Evolutionary conservation across 805 yeast species (phyloP).

Genomic region (Spathaspora boniae): DNA sequence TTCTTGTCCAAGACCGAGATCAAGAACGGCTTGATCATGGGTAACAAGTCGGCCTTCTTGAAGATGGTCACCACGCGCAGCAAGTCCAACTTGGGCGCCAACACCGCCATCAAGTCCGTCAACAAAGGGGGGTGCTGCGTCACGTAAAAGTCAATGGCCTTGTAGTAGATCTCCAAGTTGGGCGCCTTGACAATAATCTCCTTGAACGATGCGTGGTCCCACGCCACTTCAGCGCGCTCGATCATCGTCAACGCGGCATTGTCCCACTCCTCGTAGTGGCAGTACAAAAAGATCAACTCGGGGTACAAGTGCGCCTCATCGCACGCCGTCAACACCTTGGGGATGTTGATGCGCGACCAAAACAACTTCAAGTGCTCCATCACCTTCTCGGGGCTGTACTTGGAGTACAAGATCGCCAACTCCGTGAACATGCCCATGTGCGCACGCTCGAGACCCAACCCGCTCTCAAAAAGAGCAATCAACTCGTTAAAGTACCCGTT

Average conservation of each 20-base stretch:
- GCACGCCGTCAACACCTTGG: slow-evolving; percentile 92
- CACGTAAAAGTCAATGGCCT: slow-evolving; percentile 93
- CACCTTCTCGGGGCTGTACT: slow-evolving; percentile 83
- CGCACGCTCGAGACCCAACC: slow-evolving; percentile 94
- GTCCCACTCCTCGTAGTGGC: slow-evolving; percentile 99
- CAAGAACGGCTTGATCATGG: slow-evolving; percentile 92
- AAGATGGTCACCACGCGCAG: slow-evolving; percentile 94
- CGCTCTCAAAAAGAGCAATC: slow-evolving; percentile 90
- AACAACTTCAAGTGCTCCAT: slow-evolving; percentile 96
- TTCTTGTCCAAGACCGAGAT: slow-evolving; percentile 89
- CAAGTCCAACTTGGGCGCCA: slow-evolving; percentile 87
- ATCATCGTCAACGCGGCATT: slow-evolving; percentile 96
- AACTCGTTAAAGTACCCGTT: slow-evolving; percentile 91
- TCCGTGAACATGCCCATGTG: slow-evolving; percentile 99
- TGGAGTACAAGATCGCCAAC: slow-evolving; percentile 84
- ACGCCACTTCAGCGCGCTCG: slow-evolving; percentile 88
- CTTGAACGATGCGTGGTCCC: slow-evolving; percentile 91
- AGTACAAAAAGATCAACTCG: slow-evolving; percentile 90
- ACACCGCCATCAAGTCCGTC: slow-evolving; percentile 78
- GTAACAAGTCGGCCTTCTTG: slow-evolving; percentile 92
- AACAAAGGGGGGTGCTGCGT: slow-evolving; percentile 87
- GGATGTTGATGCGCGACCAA: slow-evolving; percentile 98
- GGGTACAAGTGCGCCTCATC: slow-evolving; percentile 95
- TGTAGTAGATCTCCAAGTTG: slow-evolving; percentile 93
- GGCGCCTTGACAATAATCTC: slow-evolving; percentile 93